Evolutionary conservation across 2,329 filamentous ascomycete species (phyloP), one percentile per base, ranked within the genome.

Genomic region (Blastomyces gilchristii): DNA sequence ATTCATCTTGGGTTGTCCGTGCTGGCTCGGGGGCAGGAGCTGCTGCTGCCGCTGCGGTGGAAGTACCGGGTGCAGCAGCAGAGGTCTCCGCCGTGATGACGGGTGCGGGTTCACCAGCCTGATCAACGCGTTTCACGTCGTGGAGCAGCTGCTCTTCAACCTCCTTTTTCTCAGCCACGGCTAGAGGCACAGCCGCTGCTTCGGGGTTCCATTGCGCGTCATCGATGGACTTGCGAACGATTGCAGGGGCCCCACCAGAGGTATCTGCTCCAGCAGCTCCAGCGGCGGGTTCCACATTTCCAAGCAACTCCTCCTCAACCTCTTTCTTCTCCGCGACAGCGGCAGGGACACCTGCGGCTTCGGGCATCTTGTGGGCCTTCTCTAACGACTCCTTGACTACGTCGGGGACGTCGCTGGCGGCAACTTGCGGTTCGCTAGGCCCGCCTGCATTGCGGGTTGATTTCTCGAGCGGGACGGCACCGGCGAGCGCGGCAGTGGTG

Each of bases 91-190:
- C 77, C 62, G 67, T 78, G 69, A 61, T 72, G 14, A 74, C 73
- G n/a, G 78, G 78, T 2, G 70, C 70, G 63, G 69, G 69, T 57
- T 68, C 64, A 8, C 76, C 76, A n/a, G 69, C 66, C 2, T 71
- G 74, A n/a, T 77, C 71, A 18, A 72, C 69, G 6, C 71, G 64
- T 0, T 68, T 68, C 12, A 79, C 71, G 56, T 74, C 75, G 64
- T 84, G 81, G 58, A 91, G 79, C 9, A 95, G 80, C 77, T 96
- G 88, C 34, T 83, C 75, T 78, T 95, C 90, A 5, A 91, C 81
- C 11, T 80, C 81, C 73, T 84, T 85, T 83, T 94, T 94, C 69
- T 92, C 89, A 66, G 83, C 77, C 7, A 94, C 88, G 22, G 86
- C 88, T 62, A 81, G 81, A 1, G 84, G 79, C 74, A 86, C 87